phyloP scores from a whole-genome alignment of 169 alveolate genomes.

The Cryptosporidium andersoni region DNA sequence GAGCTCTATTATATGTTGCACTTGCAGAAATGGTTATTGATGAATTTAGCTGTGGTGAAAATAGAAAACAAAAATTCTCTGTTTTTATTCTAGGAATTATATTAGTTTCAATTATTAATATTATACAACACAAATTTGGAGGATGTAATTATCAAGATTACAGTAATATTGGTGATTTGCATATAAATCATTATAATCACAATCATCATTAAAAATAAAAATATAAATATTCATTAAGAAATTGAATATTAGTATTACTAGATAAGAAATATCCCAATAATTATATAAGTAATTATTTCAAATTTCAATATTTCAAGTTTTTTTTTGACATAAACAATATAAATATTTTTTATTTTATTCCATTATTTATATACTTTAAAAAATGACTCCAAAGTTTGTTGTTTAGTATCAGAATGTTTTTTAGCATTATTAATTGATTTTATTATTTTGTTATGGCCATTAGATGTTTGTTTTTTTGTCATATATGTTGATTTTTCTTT shows the following conservation, averaged over 20 bases:
- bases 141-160: slow-evolving; percentile 34
- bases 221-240: neutral
- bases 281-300: neutral
- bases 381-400: slow-evolving; percentile 40
- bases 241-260: neutral
- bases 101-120: slow-evolving; percentile 18
- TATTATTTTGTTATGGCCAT: neutral
- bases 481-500: slow-evolving; percentile 1
- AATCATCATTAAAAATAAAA: neutral
- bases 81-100: slow-evolving; percentile 41
- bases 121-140: slow-evolving; percentile 53
- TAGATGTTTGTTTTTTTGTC: neutral
- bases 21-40: slow-evolving; percentile 65
- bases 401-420: slow-evolving; percentile 27
- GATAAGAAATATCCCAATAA: neutral
- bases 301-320: neutral
- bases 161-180: neutral
- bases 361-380: slow-evolving; percentile 6
- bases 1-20: slow-evolving; percentile 64
- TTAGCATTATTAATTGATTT: neutral
- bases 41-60: slow-evolving; percentile 68
- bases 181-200: neutral
- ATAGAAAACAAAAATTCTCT: slow-evolving; percentile 56
- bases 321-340: neutral
- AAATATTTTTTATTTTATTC: neutral